Evolutionary conservation across 208 protist species (phyloP).

Genomic region (Trypanosoma melophagium): DNA sequence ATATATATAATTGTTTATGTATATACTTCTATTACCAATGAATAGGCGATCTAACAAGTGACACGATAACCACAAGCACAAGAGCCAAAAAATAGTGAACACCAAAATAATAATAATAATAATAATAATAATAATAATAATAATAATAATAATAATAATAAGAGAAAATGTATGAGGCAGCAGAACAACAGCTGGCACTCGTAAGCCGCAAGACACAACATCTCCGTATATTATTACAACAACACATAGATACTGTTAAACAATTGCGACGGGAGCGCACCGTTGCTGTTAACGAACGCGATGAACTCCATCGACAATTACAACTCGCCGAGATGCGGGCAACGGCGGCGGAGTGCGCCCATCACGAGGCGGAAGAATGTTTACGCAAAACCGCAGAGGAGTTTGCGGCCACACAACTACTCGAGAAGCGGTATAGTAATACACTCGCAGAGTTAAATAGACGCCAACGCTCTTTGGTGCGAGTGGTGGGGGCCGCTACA

Average conservation of each 20-base stretch:
- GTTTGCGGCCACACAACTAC: slow-evolving; percentile 28
- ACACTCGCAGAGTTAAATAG: slow-evolving; percentile 41
- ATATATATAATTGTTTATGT: too few species aligned
- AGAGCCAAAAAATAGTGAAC: background rate
- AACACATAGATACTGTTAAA: slow-evolving; percentile 25
- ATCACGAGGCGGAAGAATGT: slow-evolving; percentile 11
- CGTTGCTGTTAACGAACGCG: background rate
- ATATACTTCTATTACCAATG: too few species aligned
- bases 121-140: background rate
- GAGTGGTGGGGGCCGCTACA: slow-evolving; percentile 6
- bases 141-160: background rate
- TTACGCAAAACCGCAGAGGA: slow-evolving; percentile 18
- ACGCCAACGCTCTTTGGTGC: slow-evolving; percentile 22
- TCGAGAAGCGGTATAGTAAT: slow-evolving; percentile 29
- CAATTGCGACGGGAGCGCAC: background rate
- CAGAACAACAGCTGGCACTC: slow-evolving; percentile 36
- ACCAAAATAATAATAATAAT: background rate
- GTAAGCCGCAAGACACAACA: slow-evolving; percentile 10
- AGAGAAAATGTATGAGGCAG: slow-evolving; percentile 30
- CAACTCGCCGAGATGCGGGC: background rate
- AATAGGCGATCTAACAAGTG: too few species aligned
- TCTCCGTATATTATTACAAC: slow-evolving; percentile 21
- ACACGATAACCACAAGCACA: too few species aligned
- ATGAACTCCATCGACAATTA: slow-evolving; percentile 14
- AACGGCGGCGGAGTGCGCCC: background rate